A percentile compares a stretch with the other conserved stretches of the same genome.
Conservation (phyloP, 306 rosid species). For the Astragalus glycyphyllos region DNA sequence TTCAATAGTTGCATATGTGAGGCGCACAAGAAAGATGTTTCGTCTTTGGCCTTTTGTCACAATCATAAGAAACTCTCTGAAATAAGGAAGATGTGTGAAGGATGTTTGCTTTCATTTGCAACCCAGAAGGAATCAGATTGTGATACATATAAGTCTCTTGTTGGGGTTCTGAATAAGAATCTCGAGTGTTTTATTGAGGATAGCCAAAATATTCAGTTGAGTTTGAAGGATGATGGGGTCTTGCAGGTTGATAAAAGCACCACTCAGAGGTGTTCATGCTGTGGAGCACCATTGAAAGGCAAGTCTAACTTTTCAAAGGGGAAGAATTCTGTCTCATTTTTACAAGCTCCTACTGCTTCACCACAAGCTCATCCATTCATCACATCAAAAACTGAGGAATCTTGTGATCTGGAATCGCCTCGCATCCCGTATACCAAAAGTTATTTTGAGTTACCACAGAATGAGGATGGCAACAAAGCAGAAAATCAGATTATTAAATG, state of each 20-base stretch:
- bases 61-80: slow-evolving; percentile 77
- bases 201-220: slow-evolving; percentile 53
- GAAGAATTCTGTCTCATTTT: slow-evolving; percentile 33
- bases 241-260: slow-evolving; percentile 44
- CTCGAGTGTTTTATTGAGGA: slow-evolving; percentile 70
- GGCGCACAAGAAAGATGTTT: slow-evolving; percentile 72
- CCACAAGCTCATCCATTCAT: slow-evolving; percentile 55
- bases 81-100: slow-evolving; percentile 77
- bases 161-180: slow-evolving; percentile 81
- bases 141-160: slow-evolving; percentile 76
- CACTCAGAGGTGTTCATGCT: slow-evolving; percentile 61
- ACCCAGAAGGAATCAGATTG: slow-evolving; percentile 69
- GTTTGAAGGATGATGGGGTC: slow-evolving; percentile 53
- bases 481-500: slow-evolving; percentile 28
- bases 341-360: slow-evolving; percentile 63
- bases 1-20: slow-evolving; percentile 80
- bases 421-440: slow-evolving; percentile 37
- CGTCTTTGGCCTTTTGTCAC: slow-evolving; percentile 82
- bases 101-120: slow-evolving; percentile 88
- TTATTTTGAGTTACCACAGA: slow-evolving; percentile 29
- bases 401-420: slow-evolving; percentile 51
- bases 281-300: slow-evolving; percentile 65
- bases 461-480: slow-evolving; percentile 14
- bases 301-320: slow-evolving; percentile 44
- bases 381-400: slow-evolving; percentile 40